A percentile compares a stretch with the other conserved stretches of the same genome.
Evolutionary conservation across 2,329 filamentous ascomycete species (phyloP).

Genomic region (Penicillium polonicum): DNA sequence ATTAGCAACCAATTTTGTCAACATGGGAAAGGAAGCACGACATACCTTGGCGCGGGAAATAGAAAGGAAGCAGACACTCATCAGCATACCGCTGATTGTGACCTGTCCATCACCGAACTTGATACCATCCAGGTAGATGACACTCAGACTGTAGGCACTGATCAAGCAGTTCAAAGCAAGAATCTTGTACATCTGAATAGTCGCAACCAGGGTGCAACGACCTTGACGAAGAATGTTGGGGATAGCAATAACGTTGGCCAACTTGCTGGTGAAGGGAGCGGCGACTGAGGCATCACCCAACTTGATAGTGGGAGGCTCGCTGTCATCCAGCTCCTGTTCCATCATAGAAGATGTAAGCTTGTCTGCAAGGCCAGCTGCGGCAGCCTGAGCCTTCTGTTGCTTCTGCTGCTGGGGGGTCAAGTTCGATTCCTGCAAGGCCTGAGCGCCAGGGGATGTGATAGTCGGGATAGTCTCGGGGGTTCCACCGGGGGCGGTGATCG

Average conservation of each 20-base stretch:
- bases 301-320: slow-evolving; percentile 93
- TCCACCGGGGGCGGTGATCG: slow-evolving; percentile 47
- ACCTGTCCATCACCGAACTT: slow-evolving; percentile 99
- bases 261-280: slow-evolving; percentile 94
- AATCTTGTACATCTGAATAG: slow-evolving; percentile 99
- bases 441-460: slow-evolving; percentile 65
- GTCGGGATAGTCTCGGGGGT: slow-evolving; percentile 57
- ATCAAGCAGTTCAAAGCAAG: slow-evolving; percentile 96
- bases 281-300: slow-evolving; percentile 95
- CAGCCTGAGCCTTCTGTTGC: slow-evolving; percentile 61
- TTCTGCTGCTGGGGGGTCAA: slow-evolving; percentile 52
- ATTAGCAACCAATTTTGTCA: slow-evolving; percentile 11
- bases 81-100: slow-evolving; percentile 98
- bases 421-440: slow-evolving; percentile 56
- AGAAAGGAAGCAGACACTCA: slow-evolving; percentile 98
- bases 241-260: slow-evolving; percentile 93
- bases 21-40: background rate
- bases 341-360: slow-evolving; percentile 84
- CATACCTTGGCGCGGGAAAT: slow-evolving; percentile 87
- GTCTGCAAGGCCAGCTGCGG: slow-evolving; percentile 77
- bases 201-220: slow-evolving; percentile 93
- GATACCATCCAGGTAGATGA: slow-evolving; percentile 95
- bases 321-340: slow-evolving; percentile 82
- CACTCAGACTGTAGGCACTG: slow-evolving; percentile 93
- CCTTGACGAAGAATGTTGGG: slow-evolving; percentile 98